Conservation (phyloP, 169 alveolate species). For the Eimeria tenella region DNA sequence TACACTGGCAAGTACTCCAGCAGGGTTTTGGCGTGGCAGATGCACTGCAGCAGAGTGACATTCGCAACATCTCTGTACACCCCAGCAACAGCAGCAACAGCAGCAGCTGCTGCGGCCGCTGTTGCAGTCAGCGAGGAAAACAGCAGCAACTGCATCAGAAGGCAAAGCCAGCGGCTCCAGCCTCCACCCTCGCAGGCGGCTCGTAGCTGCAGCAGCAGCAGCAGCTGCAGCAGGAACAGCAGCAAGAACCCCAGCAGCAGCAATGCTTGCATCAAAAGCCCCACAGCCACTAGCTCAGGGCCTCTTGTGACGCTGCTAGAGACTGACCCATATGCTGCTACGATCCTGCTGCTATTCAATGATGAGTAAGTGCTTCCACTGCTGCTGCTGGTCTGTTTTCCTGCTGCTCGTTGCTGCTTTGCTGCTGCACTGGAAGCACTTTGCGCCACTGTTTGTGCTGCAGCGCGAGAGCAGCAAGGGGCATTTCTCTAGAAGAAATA, state of each 20-base stretch:
- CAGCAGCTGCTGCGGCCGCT: constrained; percentile 27
- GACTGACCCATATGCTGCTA: constrained; percentile 42
- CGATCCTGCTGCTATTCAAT: constrained; percentile 38
- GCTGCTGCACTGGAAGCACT: constrained; percentile 21
- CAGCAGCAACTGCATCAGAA: constrained; percentile 4
- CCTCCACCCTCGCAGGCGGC: not conserved
- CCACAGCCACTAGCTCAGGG: not conserved
- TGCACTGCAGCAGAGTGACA: constrained; percentile 62
- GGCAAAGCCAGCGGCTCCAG: constrained; percentile 11
- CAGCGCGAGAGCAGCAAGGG: constrained; percentile 22
- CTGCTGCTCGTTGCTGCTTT: constrained; percentile 45
- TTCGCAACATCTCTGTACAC: constrained; percentile 16
- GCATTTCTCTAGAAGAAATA: not conserved
- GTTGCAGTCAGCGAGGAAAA: not conserved
- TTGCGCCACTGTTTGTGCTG: not conserved
- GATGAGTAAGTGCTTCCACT: constrained; percentile 27
- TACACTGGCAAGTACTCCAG: constrained; percentile 6
- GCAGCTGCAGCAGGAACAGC: constrained; percentile 35
- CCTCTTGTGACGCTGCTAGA: constrained; percentile 15
- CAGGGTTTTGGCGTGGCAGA: constrained; percentile 16
- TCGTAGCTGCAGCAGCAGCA: constrained; percentile 12
- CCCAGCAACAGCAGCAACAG: constrained; percentile 39
- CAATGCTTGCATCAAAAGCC: not conserved
- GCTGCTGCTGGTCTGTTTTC: constrained; percentile 21
- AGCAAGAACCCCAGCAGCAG: constrained; percentile 17